Evolutionary conservation across 2,329 filamentous ascomycete genomes (phyloP), one percentile per base, ranked within the genome.

Genomic region (Aspergillus ustus): DNA sequence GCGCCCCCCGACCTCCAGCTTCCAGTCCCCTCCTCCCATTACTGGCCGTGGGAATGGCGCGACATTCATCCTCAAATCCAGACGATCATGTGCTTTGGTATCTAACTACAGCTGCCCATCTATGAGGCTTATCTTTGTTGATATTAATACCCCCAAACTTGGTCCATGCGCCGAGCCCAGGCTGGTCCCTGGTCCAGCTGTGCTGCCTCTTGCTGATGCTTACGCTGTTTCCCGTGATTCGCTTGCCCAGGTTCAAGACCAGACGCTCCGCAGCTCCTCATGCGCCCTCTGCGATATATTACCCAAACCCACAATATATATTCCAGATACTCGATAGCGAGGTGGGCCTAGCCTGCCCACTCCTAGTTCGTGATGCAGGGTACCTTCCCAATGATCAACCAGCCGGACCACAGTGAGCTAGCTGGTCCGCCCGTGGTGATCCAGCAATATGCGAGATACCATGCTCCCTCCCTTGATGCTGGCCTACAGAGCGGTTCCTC

Each of bases 381-480:
- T 43, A 66, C 74, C 2, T 76, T 75, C 60, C 64, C 73, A n/a
- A 66, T 71, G 52, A 70, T 70, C 53, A 73, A 72, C 49, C 70
- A 70, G 11, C 51, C 68, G 31, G 72, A 69, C 25, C 66, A 68
- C 17, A 64, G 61, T 37, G 73, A 73, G 28, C 60, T 73, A 50
- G 65, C 64, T 55, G 63, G 62, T 19, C 63, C 70, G 34, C 49
- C 57, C 25, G 70, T 75, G 62, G 72, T 77, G 34, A 68, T 77
- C 60, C 76, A 77, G 61, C 76, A 78, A 59, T 78, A 77, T 70
- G 75, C 76, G 17, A 71, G 74, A 59, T 78, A 77, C 64, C 34
- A 40, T 15, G 71, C 76, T 31, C 45, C 75, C 17, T 65, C 69
- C 2, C 63, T 77, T 59, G 75, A 78, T 46, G 70, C 73, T 8